A percentile compares a stretch with the other conserved stretches of the same genome.
Evolutionary conservation across 2,329 filamentous ascomycete species (phyloP).

Genomic region (Dendrostoma leiphaemia): DNA sequence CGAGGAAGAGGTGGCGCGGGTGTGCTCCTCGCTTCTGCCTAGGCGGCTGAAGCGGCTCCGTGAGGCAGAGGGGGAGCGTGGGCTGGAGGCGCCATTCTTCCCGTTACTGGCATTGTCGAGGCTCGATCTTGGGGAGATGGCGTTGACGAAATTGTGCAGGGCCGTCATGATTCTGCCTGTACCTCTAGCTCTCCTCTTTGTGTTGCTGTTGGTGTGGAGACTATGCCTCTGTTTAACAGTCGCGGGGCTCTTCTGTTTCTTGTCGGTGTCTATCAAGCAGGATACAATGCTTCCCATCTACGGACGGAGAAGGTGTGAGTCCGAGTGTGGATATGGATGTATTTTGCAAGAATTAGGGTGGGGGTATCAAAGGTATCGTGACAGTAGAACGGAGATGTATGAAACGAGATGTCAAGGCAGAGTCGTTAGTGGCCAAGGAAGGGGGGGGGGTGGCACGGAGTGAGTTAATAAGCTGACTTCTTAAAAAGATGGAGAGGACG

Average conservation of each 20-base stretch:
- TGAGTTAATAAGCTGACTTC: too few relatives aligned
- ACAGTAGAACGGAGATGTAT: too few relatives aligned
- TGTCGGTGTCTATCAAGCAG: background rate
- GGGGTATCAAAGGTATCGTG: background rate
- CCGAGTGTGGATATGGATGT: background rate
- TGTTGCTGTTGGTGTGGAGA: background rate
- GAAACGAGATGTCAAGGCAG: too few relatives aligned
- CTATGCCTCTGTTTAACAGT: background rate
- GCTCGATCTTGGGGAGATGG: constrained; percentile 18
- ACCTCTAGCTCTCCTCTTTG: background rate
- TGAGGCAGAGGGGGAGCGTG: background rate
- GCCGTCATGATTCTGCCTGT: constrained; percentile 12
- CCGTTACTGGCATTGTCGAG: constrained; percentile 5
- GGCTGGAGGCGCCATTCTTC: background rate
- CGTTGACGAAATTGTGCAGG: constrained; percentile 17
- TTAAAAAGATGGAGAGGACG: too few relatives aligned
- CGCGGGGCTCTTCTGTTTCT: background rate
- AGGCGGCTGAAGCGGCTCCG: constrained; percentile 5
- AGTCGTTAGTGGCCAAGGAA: too few relatives aligned
- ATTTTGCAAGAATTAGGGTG: background rate
- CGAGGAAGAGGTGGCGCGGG: constrained; percentile 3
- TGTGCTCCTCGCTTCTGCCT: background rate
- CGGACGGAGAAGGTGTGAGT: background rate
- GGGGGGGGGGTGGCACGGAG: too few relatives aligned
- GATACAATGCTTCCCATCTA: background rate